Conservation (phyloP, 257 asterid species). For the Sherardia arvensis region DNA sequence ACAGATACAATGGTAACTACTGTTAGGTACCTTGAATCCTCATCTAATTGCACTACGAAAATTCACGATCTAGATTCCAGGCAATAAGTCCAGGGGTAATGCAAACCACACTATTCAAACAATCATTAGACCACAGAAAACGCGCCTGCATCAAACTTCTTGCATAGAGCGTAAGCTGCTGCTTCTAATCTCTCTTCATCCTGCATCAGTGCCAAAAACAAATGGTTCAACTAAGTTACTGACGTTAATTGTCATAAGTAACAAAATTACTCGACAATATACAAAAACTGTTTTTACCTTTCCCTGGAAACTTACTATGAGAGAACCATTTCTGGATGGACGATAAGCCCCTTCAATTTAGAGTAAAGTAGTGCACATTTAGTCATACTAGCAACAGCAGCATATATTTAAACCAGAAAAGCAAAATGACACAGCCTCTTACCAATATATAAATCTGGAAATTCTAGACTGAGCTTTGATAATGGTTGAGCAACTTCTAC, state of each 20-base stretch:
- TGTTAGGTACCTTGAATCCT: background rate
- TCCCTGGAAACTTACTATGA: conserved; percentile 50
- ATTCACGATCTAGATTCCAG: background rate
- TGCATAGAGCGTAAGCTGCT: conserved; percentile 46
- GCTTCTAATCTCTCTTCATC: conserved; percentile 45
- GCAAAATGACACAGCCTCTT: conserved; percentile 11
- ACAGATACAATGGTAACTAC: background rate
- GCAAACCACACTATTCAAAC: background rate
- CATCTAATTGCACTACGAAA: background rate
- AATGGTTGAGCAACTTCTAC: conserved; percentile 71
- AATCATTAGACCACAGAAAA: conserved; percentile 34
- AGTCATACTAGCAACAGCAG: background rate
- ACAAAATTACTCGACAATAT: background rate
- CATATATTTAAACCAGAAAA: background rate
- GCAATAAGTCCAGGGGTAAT: background rate
- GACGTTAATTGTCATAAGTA: background rate
- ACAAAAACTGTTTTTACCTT: conserved; percentile 34
- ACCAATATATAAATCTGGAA: conserved; percentile 71
- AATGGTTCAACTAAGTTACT: too few species aligned
- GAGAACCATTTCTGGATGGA: conserved; percentile 50
- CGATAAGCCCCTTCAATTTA: conserved; percentile 54
- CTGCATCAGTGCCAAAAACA: conserved; percentile 31
- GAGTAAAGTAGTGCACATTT: conserved; percentile 3
- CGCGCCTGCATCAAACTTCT: conserved; percentile 33
- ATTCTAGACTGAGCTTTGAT: conserved; percentile 43